These are phyloP conservation scores for Picochlorum sp. DNA, from an alignment of 139 green algal species.

Conservation along the genomic window DNA sequence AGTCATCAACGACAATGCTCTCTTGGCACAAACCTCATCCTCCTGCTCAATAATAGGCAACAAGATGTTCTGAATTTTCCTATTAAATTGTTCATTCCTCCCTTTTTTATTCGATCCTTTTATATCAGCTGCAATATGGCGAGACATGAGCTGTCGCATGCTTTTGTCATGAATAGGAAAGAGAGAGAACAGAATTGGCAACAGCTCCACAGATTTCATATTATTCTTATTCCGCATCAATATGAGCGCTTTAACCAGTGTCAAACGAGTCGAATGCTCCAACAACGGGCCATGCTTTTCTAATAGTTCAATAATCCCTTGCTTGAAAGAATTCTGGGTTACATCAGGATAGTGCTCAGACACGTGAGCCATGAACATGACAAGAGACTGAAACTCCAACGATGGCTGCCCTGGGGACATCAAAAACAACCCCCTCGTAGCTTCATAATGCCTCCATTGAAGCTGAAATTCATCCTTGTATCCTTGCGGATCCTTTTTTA, in stretches of 20 bases:
- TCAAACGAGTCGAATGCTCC: conserved; percentile 53
- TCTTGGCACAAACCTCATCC: conserved; percentile 81
- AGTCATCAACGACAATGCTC: conserved; percentile 78
- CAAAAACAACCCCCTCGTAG: conserved; percentile 72
- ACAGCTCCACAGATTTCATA: conserved; percentile 51
- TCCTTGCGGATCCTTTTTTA: conserved; percentile 84
- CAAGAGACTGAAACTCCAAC: conserved; percentile 75
- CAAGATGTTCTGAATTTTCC: conserved; percentile 63
- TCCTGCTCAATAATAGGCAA: conserved; percentile 58
- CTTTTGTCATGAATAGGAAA: conserved; percentile 89
- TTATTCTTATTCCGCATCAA: conserved; percentile 74
- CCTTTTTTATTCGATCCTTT: conserved; percentile 74
- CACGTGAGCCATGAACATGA: conserved; percentile 87
- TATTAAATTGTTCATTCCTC: conserved; percentile 80
- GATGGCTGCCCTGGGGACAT: conserved; percentile 70
- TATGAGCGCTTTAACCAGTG: conserved; percentile 81
- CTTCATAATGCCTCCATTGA: conserved; percentile 77
- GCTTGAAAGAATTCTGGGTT: conserved; percentile 47
- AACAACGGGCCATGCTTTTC: conserved; percentile 68
- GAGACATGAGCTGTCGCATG: conserved; percentile 74
- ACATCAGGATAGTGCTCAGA: conserved; percentile 56
- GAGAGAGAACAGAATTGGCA: conserved; percentile 92
- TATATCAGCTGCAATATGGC: conserved; percentile 89
- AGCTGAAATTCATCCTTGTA: conserved; percentile 89
- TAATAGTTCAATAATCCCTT: conserved; percentile 74